A percentile compares a stretch with the other conserved stretches of the same genome.
Evolutionary conservation across 2,329 filamentous ascomycete species (phyloP).

Genomic region (Alternaria solani): DNA sequence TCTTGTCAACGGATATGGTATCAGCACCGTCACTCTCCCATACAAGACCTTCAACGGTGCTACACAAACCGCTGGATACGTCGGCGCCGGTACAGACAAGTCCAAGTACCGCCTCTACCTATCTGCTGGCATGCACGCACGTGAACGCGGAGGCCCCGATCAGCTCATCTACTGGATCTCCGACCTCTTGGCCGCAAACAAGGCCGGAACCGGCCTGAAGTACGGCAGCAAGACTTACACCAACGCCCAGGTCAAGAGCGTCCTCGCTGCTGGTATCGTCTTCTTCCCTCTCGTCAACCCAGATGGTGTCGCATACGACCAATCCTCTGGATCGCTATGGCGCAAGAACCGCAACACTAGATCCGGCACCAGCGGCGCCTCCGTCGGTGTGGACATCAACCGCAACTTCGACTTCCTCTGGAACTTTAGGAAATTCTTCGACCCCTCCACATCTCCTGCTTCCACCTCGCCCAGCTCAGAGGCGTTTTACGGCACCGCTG

Average conservation of each 20-base stretch:
- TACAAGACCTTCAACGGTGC: slow-evolving; percentile 56
- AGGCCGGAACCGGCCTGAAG: slow-evolving; percentile 58
- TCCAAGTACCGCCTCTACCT: slow-evolving; percentile 59
- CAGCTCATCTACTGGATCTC: slow-evolving; percentile 66
- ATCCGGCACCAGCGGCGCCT: slow-evolving; percentile 45
- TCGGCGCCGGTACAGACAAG: slow-evolving; percentile 57
- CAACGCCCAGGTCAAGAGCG: slow-evolving; percentile 60
- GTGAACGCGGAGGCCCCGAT: slow-evolving; percentile 66
- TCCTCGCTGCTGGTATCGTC: slow-evolving; percentile 63
- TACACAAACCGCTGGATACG: slow-evolving; percentile 52
- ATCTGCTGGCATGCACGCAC: slow-evolving; percentile 64
- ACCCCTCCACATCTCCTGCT: slow-evolving; percentile 49
- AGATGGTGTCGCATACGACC: slow-evolving; percentile 48
- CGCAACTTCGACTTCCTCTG: slow-evolving; percentile 63
- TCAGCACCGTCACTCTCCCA: slow-evolving; percentile 55
- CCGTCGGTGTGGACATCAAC: slow-evolving; percentile 48
- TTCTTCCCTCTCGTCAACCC: slow-evolving; percentile 54
- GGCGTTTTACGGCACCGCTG: slow-evolving; percentile 60
- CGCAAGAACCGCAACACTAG: slow-evolving; percentile 52
- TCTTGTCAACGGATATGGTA: slow-evolving; percentile 53
- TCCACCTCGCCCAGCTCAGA: slow-evolving; percentile 57
- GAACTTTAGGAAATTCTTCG: slow-evolving; percentile 61
- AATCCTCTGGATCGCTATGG: slow-evolving; percentile 44
- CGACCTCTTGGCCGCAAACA: slow-evolving; percentile 64
- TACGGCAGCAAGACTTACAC: slow-evolving; percentile 64